Evolutionary conservation across 805 yeast species (phyloP).

Genomic region (Yamadazyma sp.): DNA sequence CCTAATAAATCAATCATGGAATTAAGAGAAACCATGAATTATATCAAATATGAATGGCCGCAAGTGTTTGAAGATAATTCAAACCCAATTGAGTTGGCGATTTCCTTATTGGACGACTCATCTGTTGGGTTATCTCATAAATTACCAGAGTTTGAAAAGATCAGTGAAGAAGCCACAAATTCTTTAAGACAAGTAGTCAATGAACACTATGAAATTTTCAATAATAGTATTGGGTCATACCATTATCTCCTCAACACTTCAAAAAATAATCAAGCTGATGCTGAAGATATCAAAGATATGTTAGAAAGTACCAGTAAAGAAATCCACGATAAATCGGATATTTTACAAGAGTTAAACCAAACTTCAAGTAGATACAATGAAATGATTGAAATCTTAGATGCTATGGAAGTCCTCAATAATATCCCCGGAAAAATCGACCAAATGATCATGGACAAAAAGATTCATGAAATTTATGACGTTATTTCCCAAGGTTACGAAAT

Average conservation of each 20-base stretch:
- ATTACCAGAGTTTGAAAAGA: constrained; percentile 58
- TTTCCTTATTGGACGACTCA: constrained; percentile 78
- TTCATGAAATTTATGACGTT: constrained; percentile 59
- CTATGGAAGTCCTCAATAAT: constrained; percentile 56
- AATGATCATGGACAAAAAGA: constrained; percentile 65
- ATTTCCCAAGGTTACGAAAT: constrained; percentile 41
- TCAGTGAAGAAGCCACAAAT: constrained; percentile 54
- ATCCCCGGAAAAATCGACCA: constrained; percentile 65
- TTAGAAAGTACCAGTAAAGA: constrained; percentile 49
- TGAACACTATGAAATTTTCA: constrained; percentile 79
- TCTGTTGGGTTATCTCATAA: constrained; percentile 88
- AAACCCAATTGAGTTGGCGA: constrained; percentile 82
- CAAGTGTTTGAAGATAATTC: constrained; percentile 41
- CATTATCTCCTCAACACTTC: constrained; percentile 64
- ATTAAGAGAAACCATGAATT: constrained; percentile 33
- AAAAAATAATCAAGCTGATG: constrained; percentile 60
- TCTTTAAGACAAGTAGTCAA: constrained; percentile 70
- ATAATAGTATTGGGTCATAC: constrained; percentile 81
- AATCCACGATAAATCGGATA: constrained; percentile 51
- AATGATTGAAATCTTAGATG: constrained; percentile 66
- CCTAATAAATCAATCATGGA: constrained; percentile 29
- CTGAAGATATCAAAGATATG: constrained; percentile 46
- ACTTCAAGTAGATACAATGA: constrained; percentile 61
- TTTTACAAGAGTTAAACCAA: constrained; percentile 61
- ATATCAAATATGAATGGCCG: constrained; percentile 44